These are phyloP conservation scores for Knufia fluminis DNA, from an alignment of 2,329 filamentous ascomycete genomes.

Conservation along the genomic window DNA sequence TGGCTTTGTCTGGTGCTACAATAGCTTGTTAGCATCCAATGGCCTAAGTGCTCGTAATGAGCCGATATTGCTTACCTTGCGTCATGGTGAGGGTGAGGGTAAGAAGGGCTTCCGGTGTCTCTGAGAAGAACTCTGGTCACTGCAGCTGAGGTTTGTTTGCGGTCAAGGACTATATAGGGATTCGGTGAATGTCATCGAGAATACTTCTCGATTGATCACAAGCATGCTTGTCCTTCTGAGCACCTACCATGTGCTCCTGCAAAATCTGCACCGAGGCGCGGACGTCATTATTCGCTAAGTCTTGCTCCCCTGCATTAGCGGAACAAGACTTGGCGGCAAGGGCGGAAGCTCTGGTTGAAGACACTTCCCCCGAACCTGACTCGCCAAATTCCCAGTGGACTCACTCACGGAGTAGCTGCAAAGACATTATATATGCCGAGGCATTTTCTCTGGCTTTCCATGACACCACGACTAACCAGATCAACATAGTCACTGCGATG, in stretches of 20 bases:
- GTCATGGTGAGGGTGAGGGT: constrained; percentile 30
- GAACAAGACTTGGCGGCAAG: background rate
- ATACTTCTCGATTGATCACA: background rate
- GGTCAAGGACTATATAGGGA: background rate
- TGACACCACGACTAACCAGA: too few relatives aligned
- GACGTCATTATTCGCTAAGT: background rate
- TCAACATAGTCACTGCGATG: too few relatives aligned
- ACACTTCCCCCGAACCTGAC: too few relatives aligned
- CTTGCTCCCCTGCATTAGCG: background rate
- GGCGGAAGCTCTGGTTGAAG: too few relatives aligned
- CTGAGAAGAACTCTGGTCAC: background rate
- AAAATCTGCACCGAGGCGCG: background rate
- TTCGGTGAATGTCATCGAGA: background rate
- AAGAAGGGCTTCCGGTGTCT: background rate
- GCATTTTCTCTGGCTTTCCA: too few relatives aligned
- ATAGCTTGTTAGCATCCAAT: background rate
- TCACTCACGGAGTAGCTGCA: too few relatives aligned
- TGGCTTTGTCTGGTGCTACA: constrained; percentile 33
- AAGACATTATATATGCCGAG: too few relatives aligned
- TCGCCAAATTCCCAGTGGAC: too few relatives aligned
- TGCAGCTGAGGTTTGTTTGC: background rate
- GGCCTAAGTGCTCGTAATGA: background rate
- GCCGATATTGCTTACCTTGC: constrained; percentile 28
- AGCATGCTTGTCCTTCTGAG: constrained; percentile 1
- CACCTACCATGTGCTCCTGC: background rate